Percentiles rank a stretch among this genome's conserved stretches.
These are phyloP conservation scores for Penicillium sp. DNA, from an alignment of 2,329 filamentous ascomycete genomes.

Conservation along the genomic window DNA sequence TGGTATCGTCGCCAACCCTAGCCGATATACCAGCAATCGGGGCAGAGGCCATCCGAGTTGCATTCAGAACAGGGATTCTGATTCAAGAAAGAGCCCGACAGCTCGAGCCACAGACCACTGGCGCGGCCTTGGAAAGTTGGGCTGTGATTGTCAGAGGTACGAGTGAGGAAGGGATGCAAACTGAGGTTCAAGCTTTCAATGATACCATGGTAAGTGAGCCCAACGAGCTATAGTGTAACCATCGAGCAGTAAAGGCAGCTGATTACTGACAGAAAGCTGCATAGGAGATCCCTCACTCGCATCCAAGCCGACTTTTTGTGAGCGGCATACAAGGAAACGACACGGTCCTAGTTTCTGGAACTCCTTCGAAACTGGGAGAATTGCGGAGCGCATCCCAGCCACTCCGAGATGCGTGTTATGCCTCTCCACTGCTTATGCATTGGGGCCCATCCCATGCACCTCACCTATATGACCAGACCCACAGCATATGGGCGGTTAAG, in stretches of 20 bases:
- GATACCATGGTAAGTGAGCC: not conserved
- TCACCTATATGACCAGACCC: not conserved
- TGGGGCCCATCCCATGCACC: not conserved
- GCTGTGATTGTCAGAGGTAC: not conserved
- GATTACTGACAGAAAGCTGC: not conserved
- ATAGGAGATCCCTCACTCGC: not conserved
- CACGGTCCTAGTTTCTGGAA: not conserved
- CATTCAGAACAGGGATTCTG: not conserved
- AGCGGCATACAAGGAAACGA: not conserved
- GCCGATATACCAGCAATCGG: not conserved
- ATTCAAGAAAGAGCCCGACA: not conserved
- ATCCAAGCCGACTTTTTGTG: not conserved
- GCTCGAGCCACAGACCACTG: not conserved
- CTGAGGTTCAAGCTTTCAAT: not conserved
- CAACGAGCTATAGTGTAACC: too few relatives aligned
- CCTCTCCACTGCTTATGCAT: not conserved
- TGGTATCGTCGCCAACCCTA: not conserved
- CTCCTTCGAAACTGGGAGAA: not conserved
- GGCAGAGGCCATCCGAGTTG: not conserved
- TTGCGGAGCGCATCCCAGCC: not conserved
- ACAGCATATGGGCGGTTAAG: not conserved
- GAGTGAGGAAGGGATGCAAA: not conserved
- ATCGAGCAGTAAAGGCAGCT: not conserved
- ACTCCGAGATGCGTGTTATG: not conserved
- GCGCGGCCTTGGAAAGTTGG: not conserved